Percentiles rank a stretch among this genome's conserved stretches.
Conservation (phyloP, 305 asterid genomes). For the Fraxinus dipetala region DNA sequence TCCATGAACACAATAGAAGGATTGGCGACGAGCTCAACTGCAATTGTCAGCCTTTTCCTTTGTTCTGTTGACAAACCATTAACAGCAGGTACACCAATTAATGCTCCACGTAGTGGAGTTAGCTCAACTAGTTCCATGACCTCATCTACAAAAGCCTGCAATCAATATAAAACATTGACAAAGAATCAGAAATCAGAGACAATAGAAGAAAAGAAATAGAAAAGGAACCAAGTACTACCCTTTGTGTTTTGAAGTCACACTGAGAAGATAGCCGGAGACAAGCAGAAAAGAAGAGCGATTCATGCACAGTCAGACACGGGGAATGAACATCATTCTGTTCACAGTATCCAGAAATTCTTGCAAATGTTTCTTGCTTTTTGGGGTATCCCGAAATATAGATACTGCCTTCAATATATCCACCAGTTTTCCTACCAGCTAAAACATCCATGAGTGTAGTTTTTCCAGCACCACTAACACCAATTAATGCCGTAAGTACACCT, state of each 20-base stretch:
- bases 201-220: background rate
- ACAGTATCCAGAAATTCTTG: slow-evolving; percentile 85
- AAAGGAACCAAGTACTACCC: slow-evolving; percentile 32
- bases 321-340: slow-evolving; percentile 76
- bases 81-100: slow-evolving; percentile 75
- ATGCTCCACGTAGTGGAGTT: slow-evolving; percentile 47
- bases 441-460: slow-evolving; percentile 95
- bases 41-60: slow-evolving; percentile 75
- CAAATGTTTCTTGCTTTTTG: slow-evolving; percentile 87
- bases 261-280: slow-evolving; percentile 71
- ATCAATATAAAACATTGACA: slow-evolving; percentile 9
- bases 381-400: slow-evolving; percentile 74
- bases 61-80: slow-evolving; percentile 74
- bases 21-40: slow-evolving; percentile 76
- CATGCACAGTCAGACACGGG: slow-evolving; percentile 70
- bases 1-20: slow-evolving; percentile 88
- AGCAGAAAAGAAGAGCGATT: slow-evolving; percentile 73
- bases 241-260: slow-evolving; percentile 52
- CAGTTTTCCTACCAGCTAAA: slow-evolving; percentile 85
- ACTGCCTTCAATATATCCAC: slow-evolving; percentile 70
- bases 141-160: slow-evolving; percentile 70
- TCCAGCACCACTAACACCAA: slow-evolving; percentile 97
- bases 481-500: slow-evolving; percentile 79
- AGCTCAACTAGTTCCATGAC: slow-evolving; percentile 76
- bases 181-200: background rate